These are phyloP conservation scores for Laguncularia racemosa DNA, from an alignment of 345 rosid genomes.

Conservation along the genomic window DNA sequence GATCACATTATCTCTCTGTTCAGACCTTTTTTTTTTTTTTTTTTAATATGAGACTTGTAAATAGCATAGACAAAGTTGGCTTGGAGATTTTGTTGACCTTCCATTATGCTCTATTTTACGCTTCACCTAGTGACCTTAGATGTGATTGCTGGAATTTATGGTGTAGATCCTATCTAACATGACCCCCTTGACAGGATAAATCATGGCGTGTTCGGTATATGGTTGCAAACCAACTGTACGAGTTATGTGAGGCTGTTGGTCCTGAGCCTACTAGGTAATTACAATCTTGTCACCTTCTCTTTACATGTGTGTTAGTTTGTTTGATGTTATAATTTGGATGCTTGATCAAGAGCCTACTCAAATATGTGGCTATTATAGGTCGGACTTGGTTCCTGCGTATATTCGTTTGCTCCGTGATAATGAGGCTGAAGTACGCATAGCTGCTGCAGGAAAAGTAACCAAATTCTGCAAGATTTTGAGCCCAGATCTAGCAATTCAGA, in stretches of 20 bases:
- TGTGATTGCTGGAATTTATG: too few relatives aligned
- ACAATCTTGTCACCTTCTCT: neutral
- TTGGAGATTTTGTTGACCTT: too few relatives aligned
- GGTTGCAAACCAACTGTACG: constrained; percentile 96
- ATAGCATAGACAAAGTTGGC: too few relatives aligned
- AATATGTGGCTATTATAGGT: constrained; percentile 25
- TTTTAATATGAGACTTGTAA: too few relatives aligned
- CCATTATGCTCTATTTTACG: too few relatives aligned
- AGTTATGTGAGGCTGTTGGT: constrained; percentile 95
- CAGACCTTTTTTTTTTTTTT: too few relatives aligned
- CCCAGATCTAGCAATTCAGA: constrained; percentile 79
- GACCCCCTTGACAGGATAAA: constrained; percentile 55
- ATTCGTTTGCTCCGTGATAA: constrained; percentile 88
- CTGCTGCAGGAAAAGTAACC: constrained; percentile 97
- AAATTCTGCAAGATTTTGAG: constrained; percentile 83
- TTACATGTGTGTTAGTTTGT: too few relatives aligned
- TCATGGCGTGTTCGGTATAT: constrained; percentile 98
- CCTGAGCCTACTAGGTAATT: constrained; percentile 86
- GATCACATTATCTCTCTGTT: too few relatives aligned
- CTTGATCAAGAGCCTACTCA: too few relatives aligned
- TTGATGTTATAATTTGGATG: too few relatives aligned
- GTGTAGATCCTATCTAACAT: neutral
- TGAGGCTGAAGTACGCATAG: constrained; percentile 99
- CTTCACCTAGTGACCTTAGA: too few relatives aligned
- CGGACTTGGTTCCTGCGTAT: constrained; percentile 88